Evolutionary conservation across 2,329 filamentous ascomycete genomes (phyloP), one percentile per base, ranked within the genome.

Genomic region (Xylaria multiplex): DNA sequence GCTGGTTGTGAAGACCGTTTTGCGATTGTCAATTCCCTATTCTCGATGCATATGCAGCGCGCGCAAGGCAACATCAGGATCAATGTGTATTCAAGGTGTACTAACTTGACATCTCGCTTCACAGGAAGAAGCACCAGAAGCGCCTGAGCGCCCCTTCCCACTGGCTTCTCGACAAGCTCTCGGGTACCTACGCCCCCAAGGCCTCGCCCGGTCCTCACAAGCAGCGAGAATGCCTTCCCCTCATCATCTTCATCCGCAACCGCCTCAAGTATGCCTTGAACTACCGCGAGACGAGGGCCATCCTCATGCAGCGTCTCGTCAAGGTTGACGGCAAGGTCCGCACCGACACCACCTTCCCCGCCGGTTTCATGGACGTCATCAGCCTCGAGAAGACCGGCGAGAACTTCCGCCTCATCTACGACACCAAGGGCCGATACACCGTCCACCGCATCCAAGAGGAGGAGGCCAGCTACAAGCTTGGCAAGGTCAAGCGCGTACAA

Each of bases 391-490:
- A 99, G 93, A 99, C 96, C 69, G 94, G 94, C 90, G 96, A 99
- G 91, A 92, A 97, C 92, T 99, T 99, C 93, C 95, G 96, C 78
- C 93, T 99, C 77, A 87, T 99, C 89, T 99, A 98, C 91, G 96
- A 99, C 84, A 99, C 95, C 91, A 99, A 99, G 92, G 96, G 96
- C 79, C 95, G 96, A 83, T 99, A 98, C 93, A 97, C 96, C 83
- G 94, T 99, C 82, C 96, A 99, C 93, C 93, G 96, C 81, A 98
- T 99, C 86, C 95, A 96, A 84, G 86, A 90, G 77, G 96, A 98
- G 88, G 96, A 99, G 92, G 94, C 95, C 78, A 91, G 96, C 88
- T 99, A 97, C 93, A 99, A 99, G 92, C 89, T 99, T 79, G 94
- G 94, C 89, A 99, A 98, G 90, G 96, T 99, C 88, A 97, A 97